These are phyloP conservation scores for Sequoiadendron giganteum DNA, from an alignment of 75 land plant species.

Conservation along the genomic window DNA sequence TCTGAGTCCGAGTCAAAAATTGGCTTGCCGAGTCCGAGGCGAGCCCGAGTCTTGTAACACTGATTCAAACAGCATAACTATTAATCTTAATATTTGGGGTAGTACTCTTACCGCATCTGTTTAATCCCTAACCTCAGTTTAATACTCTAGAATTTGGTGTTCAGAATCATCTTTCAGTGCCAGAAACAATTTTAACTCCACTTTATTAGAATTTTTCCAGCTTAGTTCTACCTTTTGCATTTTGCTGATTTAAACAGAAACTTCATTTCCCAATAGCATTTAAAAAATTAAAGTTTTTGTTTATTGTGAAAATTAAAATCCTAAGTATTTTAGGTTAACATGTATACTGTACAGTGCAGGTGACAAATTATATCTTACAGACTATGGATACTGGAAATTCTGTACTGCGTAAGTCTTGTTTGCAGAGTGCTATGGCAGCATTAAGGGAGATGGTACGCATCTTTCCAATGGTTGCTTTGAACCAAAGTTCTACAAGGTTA, in stretches of 20 bases:
- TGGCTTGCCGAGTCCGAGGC: too few relatives aligned
- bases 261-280: neutral
- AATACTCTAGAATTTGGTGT: neutral
- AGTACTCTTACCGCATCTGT: neutral
- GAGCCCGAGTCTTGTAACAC: too few relatives aligned
- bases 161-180: neutral
- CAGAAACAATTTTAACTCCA: neutral
- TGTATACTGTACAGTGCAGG: constrained; percentile 46
- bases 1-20: too few relatives aligned
- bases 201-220: neutral
- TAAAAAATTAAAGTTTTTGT: neutral
- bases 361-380: constrained; percentile 58
- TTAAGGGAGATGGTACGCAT: constrained; percentile 72
- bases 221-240: neutral
- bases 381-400: constrained; percentile 73
- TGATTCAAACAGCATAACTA: neutral
- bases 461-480: constrained; percentile 87
- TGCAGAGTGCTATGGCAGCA: constrained; percentile 63
- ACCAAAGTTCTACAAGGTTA: constrained; percentile 58
- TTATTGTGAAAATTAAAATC: neutral
- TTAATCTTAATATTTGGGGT: neutral
- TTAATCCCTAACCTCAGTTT: neutral
- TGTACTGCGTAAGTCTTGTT: constrained; percentile 68
- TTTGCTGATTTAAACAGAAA: neutral
- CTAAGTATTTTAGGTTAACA: neutral